These are phyloP conservation scores for Naganishia sp. DNA, from an alignment of 1,284 basidiomycete species.

Conservation along the genomic window DNA sequence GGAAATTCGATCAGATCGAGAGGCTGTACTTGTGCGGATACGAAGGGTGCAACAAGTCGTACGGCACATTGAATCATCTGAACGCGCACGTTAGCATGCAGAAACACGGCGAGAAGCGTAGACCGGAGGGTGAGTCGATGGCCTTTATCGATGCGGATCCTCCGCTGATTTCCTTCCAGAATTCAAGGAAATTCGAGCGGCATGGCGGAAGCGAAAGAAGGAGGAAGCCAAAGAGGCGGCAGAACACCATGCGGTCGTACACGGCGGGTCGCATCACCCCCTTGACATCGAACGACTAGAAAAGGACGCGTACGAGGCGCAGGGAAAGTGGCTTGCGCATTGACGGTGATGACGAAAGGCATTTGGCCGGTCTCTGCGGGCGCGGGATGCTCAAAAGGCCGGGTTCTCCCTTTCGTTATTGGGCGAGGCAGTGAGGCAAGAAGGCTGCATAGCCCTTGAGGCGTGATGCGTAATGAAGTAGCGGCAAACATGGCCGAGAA, in stretches of 20 bases:
- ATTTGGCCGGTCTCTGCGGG: neutral
- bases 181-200: constrained; percentile 95
- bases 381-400: too few species aligned
- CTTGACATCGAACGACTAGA: constrained; percentile 26
- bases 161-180: constrained; percentile 59
- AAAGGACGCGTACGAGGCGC: constrained; percentile 29
- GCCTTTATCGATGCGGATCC: too few species aligned
- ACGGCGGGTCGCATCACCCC: constrained; percentile 3
- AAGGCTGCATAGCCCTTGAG: too few species aligned
- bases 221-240: constrained; percentile 56
- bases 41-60: constrained; percentile 59
- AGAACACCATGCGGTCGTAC: constrained; percentile 15
- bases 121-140: constrained; percentile 55
- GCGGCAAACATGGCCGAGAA: too few species aligned
- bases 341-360: constrained; percentile 29
- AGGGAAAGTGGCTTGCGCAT: constrained; percentile 33
- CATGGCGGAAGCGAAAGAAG: constrained; percentile 91
- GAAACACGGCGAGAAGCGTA: constrained; percentile 60
- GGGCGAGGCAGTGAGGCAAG: too few species aligned
- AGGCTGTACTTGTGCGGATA: constrained; percentile 59
- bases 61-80: constrained; percentile 60
- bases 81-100: constrained; percentile 62
- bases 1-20: constrained; percentile 60
- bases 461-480: too few species aligned
- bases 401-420: constrained; percentile 8